These are phyloP conservation scores for Saccharomycopsis phalli DNA, from an alignment of 1,139 yeast species.

Conservation along the genomic window DNA sequence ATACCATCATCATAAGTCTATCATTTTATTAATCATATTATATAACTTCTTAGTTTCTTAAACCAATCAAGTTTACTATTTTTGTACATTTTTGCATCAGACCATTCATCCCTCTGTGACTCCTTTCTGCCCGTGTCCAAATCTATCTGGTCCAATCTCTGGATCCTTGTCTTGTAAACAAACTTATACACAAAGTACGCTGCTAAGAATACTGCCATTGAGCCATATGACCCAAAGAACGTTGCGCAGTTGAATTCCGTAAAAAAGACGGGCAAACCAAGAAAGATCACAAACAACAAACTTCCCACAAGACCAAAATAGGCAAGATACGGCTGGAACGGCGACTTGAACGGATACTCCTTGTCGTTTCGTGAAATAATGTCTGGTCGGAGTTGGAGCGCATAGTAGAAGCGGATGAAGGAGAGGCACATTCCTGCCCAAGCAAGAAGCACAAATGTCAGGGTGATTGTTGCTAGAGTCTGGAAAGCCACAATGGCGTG, in stretches of 20 bases:
- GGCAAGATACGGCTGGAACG: constrained; percentile 70
- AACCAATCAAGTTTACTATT: constrained; percentile 1
- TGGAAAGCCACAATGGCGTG: constrained; percentile 59
- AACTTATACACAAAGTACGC: constrained; percentile 50
- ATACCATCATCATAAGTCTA: too few relatives aligned
- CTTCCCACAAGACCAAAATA: constrained; percentile 57
- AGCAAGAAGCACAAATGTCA: constrained; percentile 63
- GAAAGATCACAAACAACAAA: constrained; percentile 43
- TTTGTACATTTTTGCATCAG: constrained; percentile 40
- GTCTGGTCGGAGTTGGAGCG: constrained; percentile 57
- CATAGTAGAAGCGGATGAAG: constrained; percentile 61
- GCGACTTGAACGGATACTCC: constrained; percentile 69
- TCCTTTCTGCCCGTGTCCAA: constrained; percentile 75
- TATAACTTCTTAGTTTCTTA: constrained; percentile 7
- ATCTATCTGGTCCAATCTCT: constrained; percentile 60
- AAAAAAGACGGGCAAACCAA: constrained; percentile 66
- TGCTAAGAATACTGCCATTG: constrained; percentile 44
- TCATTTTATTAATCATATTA: not conserved
- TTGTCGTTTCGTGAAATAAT: constrained; percentile 53
- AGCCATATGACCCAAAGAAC: constrained; percentile 63
- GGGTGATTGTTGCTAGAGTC: constrained; percentile 52
- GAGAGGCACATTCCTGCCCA: constrained; percentile 81
- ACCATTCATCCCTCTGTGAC: constrained; percentile 62
- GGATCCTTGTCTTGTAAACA: constrained; percentile 39
- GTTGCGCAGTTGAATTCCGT: constrained; percentile 48